Conservation (phyloP, 1,284 basidiomycete genomes). For the Coniferiporia weirii region DNA sequence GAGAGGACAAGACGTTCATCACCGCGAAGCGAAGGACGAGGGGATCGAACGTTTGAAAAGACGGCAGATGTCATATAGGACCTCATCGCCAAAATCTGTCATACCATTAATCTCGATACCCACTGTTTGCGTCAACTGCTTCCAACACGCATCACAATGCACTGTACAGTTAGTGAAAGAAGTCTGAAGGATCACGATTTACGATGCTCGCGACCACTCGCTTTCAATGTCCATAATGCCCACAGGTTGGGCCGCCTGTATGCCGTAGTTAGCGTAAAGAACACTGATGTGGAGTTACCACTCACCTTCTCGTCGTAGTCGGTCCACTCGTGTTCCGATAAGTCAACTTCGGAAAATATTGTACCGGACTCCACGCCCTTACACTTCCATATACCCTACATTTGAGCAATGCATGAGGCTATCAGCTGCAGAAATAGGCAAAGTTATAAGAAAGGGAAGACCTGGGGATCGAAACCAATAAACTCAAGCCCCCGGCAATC, state of each 20-base stretch:
- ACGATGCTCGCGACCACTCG: slow-evolving; percentile 58
- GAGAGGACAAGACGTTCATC: too few relatives aligned
- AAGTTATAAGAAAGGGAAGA: slow-evolving; percentile 25
- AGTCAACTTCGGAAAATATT: slow-evolving; percentile 56
- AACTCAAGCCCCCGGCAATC: slow-evolving; percentile 81
- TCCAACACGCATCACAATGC: too few relatives aligned
- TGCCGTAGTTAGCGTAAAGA: neutral
- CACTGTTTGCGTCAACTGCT: too few relatives aligned
- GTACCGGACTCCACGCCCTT: slow-evolving; percentile 49
- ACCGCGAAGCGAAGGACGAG: too few relatives aligned
- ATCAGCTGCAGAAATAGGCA: neutral
- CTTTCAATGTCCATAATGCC: slow-evolving; percentile 57
- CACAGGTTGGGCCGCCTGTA: slow-evolving; percentile 59
- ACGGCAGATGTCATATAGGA: too few relatives aligned
- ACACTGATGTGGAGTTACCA: neutral
- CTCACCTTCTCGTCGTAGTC: slow-evolving; percentile 79
- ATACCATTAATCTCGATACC: too few relatives aligned
- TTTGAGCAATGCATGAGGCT: slow-evolving; percentile 17
- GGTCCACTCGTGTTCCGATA: slow-evolving; percentile 65
- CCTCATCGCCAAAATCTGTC: too few relatives aligned
- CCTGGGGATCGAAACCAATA: slow-evolving; percentile 61
- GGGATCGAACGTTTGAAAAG: too few relatives aligned
- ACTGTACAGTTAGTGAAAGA: neutral
- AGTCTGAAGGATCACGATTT: neutral
- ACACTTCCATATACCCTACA: slow-evolving; percentile 68